phyloP scores from a whole-genome alignment of 2,329 filamentous ascomycete species.

The Aaosphaeria pasadenensis region DNA sequence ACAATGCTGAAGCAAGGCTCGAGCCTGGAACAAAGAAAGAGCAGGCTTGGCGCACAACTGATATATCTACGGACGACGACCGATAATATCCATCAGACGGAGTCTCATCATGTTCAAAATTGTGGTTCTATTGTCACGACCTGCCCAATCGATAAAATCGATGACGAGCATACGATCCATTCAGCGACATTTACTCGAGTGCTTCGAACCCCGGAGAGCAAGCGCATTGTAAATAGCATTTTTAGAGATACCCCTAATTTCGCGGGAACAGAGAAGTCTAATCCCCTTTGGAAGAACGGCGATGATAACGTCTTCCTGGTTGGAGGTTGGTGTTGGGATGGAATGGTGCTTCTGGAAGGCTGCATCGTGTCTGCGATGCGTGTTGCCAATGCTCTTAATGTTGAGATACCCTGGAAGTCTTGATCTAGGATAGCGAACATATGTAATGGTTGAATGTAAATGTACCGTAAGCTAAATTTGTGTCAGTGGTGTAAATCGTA shows the following conservation, averaged over 20 bases:
- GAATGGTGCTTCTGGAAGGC: constrained; percentile 61
- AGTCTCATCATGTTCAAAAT: constrained; percentile 53
- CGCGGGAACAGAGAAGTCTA: constrained; percentile 13
- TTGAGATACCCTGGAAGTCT: constrained; percentile 37
- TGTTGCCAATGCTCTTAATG: constrained; percentile 52
- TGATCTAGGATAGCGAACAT: neutral
- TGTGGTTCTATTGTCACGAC: constrained; percentile 55
- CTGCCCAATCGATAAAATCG: constrained; percentile 43
- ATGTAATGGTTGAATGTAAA: too few relatives aligned
- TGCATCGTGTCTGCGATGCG: constrained; percentile 59
- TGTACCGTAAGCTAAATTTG: too few relatives aligned
- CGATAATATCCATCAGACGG: constrained; percentile 38
- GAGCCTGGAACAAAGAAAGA: neutral
- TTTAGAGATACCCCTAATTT: constrained; percentile 26
- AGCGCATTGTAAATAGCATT: constrained; percentile 47
- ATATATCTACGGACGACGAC: constrained; percentile 34
- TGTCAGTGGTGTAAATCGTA: too few relatives aligned
- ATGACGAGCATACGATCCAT: constrained; percentile 42
- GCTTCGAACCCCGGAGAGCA: constrained; percentile 50
- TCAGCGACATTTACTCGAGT: constrained; percentile 53
- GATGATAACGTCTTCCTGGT: constrained; percentile 54
- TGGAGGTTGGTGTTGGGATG: constrained; percentile 64
- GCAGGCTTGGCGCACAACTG: constrained; percentile 14
- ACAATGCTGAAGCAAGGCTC: constrained; percentile 8
- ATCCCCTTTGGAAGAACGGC: constrained; percentile 50